These are phyloP conservation scores for Crotalaria pallida DNA, from an alignment of 306 rosid species.

Conservation along the genomic window DNA sequence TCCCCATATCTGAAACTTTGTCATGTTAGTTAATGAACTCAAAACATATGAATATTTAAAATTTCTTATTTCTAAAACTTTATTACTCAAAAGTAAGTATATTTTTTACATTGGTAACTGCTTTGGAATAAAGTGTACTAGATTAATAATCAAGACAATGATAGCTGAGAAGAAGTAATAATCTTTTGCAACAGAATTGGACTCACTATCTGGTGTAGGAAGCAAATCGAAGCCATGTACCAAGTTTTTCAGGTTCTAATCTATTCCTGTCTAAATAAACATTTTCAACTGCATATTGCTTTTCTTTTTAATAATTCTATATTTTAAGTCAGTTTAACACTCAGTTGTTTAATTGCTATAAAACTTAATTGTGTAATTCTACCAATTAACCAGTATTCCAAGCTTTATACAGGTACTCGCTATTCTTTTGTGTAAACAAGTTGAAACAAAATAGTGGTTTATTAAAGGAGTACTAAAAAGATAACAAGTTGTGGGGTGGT, in stretches of 20 bases:
- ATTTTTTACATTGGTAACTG: neutral
- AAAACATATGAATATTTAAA: neutral
- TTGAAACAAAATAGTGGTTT: constrained; percentile 31
- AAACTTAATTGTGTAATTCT: constrained; percentile 33
- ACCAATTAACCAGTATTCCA: constrained; percentile 35
- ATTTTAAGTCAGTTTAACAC: constrained; percentile 29
- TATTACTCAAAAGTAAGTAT: neutral
- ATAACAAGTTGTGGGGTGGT: constrained; percentile 23
- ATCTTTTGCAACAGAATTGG: constrained; percentile 95
- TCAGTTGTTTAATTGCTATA: constrained; percentile 25
- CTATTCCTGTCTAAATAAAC: constrained; percentile 60
- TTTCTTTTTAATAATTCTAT: constrained; percentile 16
- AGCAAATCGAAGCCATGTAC: constrained; percentile 99
- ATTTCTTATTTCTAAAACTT: neutral
- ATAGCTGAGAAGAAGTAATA: constrained; percentile 72
- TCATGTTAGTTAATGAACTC: constrained; percentile 1
- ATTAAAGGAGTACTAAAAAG: constrained; percentile 26
- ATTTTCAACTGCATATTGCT: constrained; percentile 28
- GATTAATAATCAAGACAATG: constrained; percentile 45
- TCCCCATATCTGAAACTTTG: neutral
- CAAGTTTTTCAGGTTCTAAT: constrained; percentile 99
- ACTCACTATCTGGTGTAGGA: constrained; percentile 93
- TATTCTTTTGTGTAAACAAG: constrained; percentile 38
- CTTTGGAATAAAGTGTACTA: constrained; percentile 20
- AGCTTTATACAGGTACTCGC: constrained; percentile 61